Percentiles rank a stretch among this genome's conserved stretches.
Evolutionary conservation across 2,329 filamentous ascomycete species (phyloP).

Genomic region (Curvularia sp.): DNA sequence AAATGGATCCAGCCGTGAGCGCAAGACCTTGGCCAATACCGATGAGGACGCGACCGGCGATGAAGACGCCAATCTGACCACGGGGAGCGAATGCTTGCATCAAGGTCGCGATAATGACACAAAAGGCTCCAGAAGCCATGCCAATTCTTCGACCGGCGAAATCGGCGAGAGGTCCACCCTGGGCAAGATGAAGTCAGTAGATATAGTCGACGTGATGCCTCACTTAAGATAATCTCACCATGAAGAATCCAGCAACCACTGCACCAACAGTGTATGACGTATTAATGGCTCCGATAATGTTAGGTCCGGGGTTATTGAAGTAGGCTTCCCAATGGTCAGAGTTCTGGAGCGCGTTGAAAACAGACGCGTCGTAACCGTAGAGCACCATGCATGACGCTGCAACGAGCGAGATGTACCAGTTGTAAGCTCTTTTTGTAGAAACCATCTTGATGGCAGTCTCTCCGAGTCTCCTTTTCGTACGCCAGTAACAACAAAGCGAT

Average conservation of each 20-base stretch:
- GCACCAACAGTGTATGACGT: slow-evolving; percentile 75
- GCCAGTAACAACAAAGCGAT: neutral
- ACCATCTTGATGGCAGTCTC: slow-evolving; percentile 39
- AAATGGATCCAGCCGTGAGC: slow-evolving; percentile 71
- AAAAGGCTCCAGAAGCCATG: slow-evolving; percentile 68
- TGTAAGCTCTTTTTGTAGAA: slow-evolving; percentile 53
- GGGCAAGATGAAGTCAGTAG: slow-evolving; percentile 1
- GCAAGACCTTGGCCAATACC: slow-evolving; percentile 75
- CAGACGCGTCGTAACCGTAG: slow-evolving; percentile 76
- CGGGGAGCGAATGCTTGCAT: slow-evolving; percentile 70
- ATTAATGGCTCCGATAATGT: slow-evolving; percentile 65
- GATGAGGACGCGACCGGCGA: slow-evolving; percentile 71
- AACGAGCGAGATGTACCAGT: slow-evolving; percentile 70
- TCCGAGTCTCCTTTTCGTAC: neutral
- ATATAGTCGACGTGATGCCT: neutral
- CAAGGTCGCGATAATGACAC: slow-evolving; percentile 72
- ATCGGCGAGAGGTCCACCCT: slow-evolving; percentile 68
- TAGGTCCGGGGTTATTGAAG: slow-evolving; percentile 60
- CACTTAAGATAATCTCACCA: slow-evolving; percentile 37
- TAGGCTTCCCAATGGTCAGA: slow-evolving; percentile 70
- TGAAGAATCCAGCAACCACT: slow-evolving; percentile 73
- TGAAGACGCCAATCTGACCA: slow-evolving; percentile 67
- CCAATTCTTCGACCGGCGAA: slow-evolving; percentile 67
- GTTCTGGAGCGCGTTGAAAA: slow-evolving; percentile 75
- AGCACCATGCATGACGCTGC: slow-evolving; percentile 77